Evolutionary conservation across 2,329 filamentous ascomycete species (phyloP), one percentile per base, ranked within the genome.

Genomic region (Apiospora marii): DNA sequence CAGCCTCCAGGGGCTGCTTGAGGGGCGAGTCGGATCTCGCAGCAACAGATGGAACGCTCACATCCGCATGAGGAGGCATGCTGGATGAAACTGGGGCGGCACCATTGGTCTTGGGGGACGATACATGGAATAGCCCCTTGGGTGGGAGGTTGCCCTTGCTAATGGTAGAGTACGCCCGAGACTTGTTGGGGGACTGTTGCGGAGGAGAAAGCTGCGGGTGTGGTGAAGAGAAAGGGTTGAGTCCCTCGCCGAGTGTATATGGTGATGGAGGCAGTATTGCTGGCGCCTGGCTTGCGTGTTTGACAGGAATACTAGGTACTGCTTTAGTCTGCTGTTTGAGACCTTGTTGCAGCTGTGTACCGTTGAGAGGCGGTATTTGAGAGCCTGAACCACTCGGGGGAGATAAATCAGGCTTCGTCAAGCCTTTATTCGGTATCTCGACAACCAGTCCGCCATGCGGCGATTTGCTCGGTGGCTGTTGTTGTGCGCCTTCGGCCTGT

Each of bases 181-280:
- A 81, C 74, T 83, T 84, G 73, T 80, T 82, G 5, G 81, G 83
- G 27, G 83, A 84, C 75, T 82, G 82, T 68, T 82, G 78, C 3
- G 84, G 84, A 27, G 84, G 84, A 2, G 81, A 82, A 34, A 86
- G 77, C 70, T 76, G 83, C 14, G 84, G 84, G 73, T 85, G 84
- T 30, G 82, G 81, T 6, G 83, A 84, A n/a, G 83, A 83, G 74
- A 85, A 86, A 4, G 84, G 81, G 68, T 86, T 82, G 72, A 76
- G 76, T 24, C 77, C 79, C 43, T 79, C 78, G 8, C 78, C 79
- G 69, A 81, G 82, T 30, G 78, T 69, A 48, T 79, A 79, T 5
- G 79, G 75, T 16, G 79, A 79, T 12, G 77, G 77, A 37, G 74
- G 77, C 67, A 74, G 77, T 49, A 73, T 77, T 71, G 58, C 10